Evolutionary conservation across 345 rosid species (phyloP).

Genomic region (Punica granatum): DNA sequence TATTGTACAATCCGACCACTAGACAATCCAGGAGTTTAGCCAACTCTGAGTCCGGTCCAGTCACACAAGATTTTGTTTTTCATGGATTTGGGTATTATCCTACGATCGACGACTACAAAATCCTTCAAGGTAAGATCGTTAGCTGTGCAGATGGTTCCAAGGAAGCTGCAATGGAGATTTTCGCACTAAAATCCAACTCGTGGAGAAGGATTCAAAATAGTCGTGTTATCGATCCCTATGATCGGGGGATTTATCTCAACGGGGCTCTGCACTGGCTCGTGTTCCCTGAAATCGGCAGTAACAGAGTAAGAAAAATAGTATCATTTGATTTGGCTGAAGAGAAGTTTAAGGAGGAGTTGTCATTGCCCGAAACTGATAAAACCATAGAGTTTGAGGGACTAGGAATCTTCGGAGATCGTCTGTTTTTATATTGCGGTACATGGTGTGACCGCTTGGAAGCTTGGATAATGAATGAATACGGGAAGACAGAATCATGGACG

Average conservation of each 20-base stretch:
- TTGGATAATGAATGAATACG: neutral
- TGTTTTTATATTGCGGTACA: neutral
- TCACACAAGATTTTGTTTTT: neutral
- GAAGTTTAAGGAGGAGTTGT: slow-evolving; percentile 4
- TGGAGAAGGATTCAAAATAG: slow-evolving; percentile 6
- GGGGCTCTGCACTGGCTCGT: slow-evolving; percentile 3
- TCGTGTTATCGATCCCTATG: neutral
- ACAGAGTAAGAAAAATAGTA: neutral
- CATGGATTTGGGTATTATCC: slow-evolving; percentile 6
- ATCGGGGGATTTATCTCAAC: slow-evolving; percentile 1
- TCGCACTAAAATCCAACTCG: slow-evolving; percentile 5
- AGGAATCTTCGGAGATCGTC: neutral
- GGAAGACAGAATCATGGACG: slow-evolving; percentile 4
- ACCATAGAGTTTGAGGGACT: neutral
- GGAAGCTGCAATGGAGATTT: slow-evolving; percentile 6
- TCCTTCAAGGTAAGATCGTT: neutral
- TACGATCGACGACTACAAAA: slow-evolving; percentile 7
- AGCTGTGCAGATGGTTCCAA: neutral
- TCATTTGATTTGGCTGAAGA: slow-evolving; percentile 8
- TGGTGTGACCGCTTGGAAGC: neutral
- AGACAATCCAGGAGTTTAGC: neutral
- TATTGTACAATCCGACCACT: slow-evolving; percentile 5
- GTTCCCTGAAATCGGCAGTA: neutral
- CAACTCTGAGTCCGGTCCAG: neutral
- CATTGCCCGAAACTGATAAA: neutral